Base-by-base conservation (phyloP, 345 rosid genomes). In the Erucastrum elatum region DNA sequence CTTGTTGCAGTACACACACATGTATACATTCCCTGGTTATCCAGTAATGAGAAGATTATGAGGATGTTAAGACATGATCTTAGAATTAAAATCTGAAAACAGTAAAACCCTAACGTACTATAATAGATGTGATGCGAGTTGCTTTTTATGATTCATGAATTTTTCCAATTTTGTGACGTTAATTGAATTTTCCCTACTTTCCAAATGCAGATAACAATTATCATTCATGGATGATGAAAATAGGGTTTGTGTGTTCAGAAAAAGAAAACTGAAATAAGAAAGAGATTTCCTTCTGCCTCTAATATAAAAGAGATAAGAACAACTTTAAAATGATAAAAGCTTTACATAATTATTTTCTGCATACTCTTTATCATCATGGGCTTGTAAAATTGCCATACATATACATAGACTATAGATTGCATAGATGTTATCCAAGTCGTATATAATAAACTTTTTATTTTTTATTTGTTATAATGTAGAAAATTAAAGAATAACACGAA, bases 221-320 rank as follows among this genome's bases (percentile, higher is more conserved):
- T 74, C 69, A 66, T 26, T 49, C 82, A 61, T 66, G 25, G 41
- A 68, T 68, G 66, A 64, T 63, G 70, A 68, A 62, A 68, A 21
- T 60, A 34, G 66, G 64, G 64, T 68, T 61, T 61, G 75, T 68
- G 53, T 29, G 75, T 63, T 68, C 82, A 68, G 53, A 74, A 68
- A 79, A 68, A 63, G 82, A 68, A 68, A 74, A 13, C 35, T 31
- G 6, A 66, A 51, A 16, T 74, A 61, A 31, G 68, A 8, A 68
- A 60, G 58, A 67, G 17, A 26, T 46, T 79, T 79, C 34, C 26
- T 61, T 67, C 27, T 62, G 63, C 34, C 64, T 66, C 64, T 11
- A 66, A 30, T 72, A 64, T 78, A 65, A 29, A 53, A 73, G 74
- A 68, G 77, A 78, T 78, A 78, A 78, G 69, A 72, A 72, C 64